Percentiles rank a stretch among this genome's conserved stretches.
These are phyloP conservation scores for Lachnellula willkommii DNA, from an alignment of 2,329 filamentous ascomycete species.

Conservation along the genomic window DNA sequence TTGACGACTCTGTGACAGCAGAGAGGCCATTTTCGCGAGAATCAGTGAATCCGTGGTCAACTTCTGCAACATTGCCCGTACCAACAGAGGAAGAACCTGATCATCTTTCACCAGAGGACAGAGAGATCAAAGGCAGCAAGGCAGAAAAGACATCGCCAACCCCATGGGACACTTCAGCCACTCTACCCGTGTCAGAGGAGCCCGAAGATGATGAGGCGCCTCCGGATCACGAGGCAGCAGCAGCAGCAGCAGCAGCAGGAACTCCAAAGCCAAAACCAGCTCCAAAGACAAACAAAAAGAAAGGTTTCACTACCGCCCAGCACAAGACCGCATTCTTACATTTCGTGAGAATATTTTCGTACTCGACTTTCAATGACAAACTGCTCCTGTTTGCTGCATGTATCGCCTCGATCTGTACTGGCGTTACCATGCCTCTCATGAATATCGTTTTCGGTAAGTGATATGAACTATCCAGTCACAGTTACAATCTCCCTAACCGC, in stretches of 20 bases:
- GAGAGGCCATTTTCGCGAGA: slow-evolving; percentile 2
- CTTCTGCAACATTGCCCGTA: slow-evolving; percentile 8
- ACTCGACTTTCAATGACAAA: slow-evolving; percentile 12
- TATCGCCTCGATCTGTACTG: slow-evolving; percentile 47
- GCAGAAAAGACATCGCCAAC: neutral
- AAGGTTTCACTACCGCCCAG: neutral
- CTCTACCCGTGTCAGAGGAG: slow-evolving; percentile 3
- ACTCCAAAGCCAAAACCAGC: neutral
- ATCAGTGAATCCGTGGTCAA: slow-evolving; percentile 9
- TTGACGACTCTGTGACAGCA: neutral
- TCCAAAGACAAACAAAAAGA: neutral
- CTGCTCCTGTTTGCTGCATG: slow-evolving; percentile 31
- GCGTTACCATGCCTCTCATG: slow-evolving; percentile 51
- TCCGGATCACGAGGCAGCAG: neutral
- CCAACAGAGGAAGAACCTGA: neutral
- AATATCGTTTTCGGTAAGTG: slow-evolving; percentile 49
- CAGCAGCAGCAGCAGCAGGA: neutral
- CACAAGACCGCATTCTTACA: neutral
- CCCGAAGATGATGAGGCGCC: neutral
- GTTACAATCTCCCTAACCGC: neutral
- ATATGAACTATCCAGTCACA: slow-evolving; percentile 17
- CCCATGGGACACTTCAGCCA: slow-evolving; percentile 10
- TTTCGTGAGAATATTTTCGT: slow-evolving; percentile 20
- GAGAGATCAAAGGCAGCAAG: neutral
- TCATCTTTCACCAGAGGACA: neutral